Conservation (phyloP, 202 grass and related monocot species). For the Panicum virgatum region DNA sequence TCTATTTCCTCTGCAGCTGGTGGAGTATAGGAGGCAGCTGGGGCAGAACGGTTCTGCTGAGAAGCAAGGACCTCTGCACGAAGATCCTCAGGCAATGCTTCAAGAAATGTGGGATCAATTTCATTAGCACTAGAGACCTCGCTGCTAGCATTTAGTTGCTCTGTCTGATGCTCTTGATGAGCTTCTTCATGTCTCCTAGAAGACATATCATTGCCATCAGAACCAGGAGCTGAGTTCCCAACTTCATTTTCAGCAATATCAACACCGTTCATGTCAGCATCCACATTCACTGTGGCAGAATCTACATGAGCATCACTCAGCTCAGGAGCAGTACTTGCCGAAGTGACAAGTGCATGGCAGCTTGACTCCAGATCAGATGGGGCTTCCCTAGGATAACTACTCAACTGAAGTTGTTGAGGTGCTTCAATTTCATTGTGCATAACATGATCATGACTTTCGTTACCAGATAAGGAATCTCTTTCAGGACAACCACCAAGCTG, state of each 20-base stretch:
- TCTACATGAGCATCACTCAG: slow-evolving; percentile 69
- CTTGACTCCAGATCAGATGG: slow-evolving; percentile 61
- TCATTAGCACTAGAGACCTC: slow-evolving; percentile 61
- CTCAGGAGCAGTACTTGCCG: slow-evolving; percentile 49
- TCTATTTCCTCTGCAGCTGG: slow-evolving; percentile 75
- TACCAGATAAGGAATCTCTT: slow-evolving; percentile 38
- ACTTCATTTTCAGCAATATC: slow-evolving; percentile 45
- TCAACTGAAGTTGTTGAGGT: slow-evolving; percentile 35
- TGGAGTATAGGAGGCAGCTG: slow-evolving; percentile 56
- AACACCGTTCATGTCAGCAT: slow-evolving; percentile 54
- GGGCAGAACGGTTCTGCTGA: slow-evolving; percentile 56
- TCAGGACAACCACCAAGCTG: slow-evolving; percentile 28
- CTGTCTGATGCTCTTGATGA: slow-evolving; percentile 39
- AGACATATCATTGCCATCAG: slow-evolving; percentile 44
- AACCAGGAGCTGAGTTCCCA: slow-evolving; percentile 39
- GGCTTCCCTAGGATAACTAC: slow-evolving; percentile 45
- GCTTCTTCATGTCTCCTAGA: slow-evolving; percentile 34
- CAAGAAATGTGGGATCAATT: slow-evolving; percentile 91
- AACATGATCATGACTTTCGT: slow-evolving; percentile 34
- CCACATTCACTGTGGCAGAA: slow-evolving; percentile 40
- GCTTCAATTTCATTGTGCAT: slow-evolving; percentile 39
- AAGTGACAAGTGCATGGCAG: slow-evolving; percentile 61
- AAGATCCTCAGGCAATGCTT: slow-evolving; percentile 86
- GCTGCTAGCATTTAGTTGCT: slow-evolving; percentile 39
- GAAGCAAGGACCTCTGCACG: slow-evolving; percentile 86